Evolutionary conservation across 768 basidiomycete genomes (phyloP).

Genomic region (Russula sp.): DNA sequence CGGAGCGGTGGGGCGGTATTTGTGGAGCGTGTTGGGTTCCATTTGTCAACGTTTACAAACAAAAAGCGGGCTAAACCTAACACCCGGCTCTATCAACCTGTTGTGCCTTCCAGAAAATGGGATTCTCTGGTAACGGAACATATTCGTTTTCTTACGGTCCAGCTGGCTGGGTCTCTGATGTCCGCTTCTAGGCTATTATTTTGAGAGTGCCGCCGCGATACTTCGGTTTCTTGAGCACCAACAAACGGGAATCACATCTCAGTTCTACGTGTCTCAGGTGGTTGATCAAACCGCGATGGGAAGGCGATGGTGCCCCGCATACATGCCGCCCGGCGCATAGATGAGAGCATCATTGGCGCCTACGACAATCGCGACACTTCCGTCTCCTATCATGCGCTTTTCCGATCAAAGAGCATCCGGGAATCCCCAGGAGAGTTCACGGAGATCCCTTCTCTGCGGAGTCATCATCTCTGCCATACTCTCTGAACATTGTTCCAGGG

Average conservation of each 20-base stretch:
- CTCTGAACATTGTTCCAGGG: too few species aligned
- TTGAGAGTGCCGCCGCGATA: conserved; percentile 60
- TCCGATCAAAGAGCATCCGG: conserved; percentile 27
- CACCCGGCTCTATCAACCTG: conserved; percentile 68
- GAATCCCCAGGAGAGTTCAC: too few species aligned
- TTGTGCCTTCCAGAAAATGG: conserved; percentile 89
- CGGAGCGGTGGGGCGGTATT: too few species aligned
- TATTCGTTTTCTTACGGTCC: background rate
- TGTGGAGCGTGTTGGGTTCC: too few species aligned
- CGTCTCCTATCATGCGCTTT: conserved; percentile 22
- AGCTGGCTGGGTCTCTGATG: background rate
- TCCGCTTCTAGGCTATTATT: conserved; percentile 62
- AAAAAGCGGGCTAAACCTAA: conserved; percentile 40
- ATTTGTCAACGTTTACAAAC: too few species aligned
- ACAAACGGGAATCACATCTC: conserved; percentile 62
- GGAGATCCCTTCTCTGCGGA: too few species aligned
- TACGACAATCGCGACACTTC: conserved; percentile 28
- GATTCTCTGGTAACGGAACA: conserved; percentile 54
- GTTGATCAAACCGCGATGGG: too few species aligned
- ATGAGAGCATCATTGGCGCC: conserved; percentile 72
- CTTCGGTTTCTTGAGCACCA: conserved; percentile 70
- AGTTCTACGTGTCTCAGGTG: conserved; percentile 51
- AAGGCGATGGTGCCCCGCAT: conserved; percentile 51
- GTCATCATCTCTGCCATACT: too few species aligned
- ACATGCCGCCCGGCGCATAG: conserved; percentile 57